These are phyloP conservation scores for Cyberlindnera sargentensis DNA, from an alignment of 805 yeast genomes.

Conservation along the genomic window DNA sequence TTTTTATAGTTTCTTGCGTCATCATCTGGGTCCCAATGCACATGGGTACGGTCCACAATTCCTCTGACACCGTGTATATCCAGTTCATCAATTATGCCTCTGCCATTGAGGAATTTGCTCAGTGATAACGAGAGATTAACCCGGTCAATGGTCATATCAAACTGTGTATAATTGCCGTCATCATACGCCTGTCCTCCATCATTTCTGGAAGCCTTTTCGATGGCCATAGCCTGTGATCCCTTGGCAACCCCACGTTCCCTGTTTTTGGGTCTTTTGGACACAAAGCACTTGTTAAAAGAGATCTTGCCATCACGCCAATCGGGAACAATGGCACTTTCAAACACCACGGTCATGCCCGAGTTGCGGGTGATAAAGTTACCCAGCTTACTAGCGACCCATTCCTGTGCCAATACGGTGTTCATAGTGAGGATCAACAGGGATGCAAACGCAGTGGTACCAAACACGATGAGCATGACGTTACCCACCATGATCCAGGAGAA, in stretches of 20 bases:
- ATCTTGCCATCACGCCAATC: slow-evolving; percentile 88
- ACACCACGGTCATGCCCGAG: slow-evolving; percentile 74
- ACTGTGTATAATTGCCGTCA: slow-evolving; percentile 95
- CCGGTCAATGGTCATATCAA: slow-evolving; percentile 83
- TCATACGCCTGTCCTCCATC: slow-evolving; percentile 37
- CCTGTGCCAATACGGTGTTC: slow-evolving; percentile 54
- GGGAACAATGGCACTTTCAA: slow-evolving; percentile 92
- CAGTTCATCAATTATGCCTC: slow-evolving; percentile 76
- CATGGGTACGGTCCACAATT: slow-evolving; percentile 84
- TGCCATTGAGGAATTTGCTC: slow-evolving; percentile 82
- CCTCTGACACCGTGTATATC: slow-evolving; percentile 86
- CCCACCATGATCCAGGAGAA: slow-evolving; percentile 91
- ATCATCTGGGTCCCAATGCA: slow-evolving; percentile 73
- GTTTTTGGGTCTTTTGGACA: slow-evolving; percentile 72
- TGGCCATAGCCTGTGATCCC: slow-evolving; percentile 69
- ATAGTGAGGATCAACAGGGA: slow-evolving; percentile 69
- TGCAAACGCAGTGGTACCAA: slow-evolving; percentile 91
- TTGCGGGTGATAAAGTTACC: slow-evolving; percentile 83
- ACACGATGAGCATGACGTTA: slow-evolving; percentile 65
- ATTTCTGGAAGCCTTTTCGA: slow-evolving; percentile 34
- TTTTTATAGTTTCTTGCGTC: slow-evolving; percentile 79
- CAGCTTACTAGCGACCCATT: slow-evolving; percentile 69
- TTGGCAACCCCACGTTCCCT: slow-evolving; percentile 43
- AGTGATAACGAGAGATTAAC: slow-evolving; percentile 76
- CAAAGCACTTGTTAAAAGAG: slow-evolving; percentile 76